phyloP scores from a whole-genome alignment of 176 grass and related monocot species.

The Avena sativa region DNA sequence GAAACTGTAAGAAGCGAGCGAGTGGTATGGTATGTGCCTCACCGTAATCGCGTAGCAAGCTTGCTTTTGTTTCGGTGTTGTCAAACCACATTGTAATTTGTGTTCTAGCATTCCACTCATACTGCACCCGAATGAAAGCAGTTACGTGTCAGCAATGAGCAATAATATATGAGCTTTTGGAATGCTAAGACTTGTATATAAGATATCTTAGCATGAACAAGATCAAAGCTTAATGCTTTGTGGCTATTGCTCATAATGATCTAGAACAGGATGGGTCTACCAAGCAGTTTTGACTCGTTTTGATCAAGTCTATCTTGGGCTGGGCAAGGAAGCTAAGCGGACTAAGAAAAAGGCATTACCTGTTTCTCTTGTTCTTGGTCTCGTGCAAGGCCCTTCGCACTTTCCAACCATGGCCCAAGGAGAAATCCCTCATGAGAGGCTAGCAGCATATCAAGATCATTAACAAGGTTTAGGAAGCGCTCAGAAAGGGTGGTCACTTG shows the following conservation, averaged over 20 bases:
- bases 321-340: background rate
- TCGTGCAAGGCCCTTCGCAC: slow-evolving; percentile 69
- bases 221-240: slow-evolving; percentile 1
- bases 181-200: slow-evolving; percentile 4
- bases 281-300: background rate
- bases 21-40: background rate
- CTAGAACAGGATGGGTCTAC: background rate
- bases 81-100: slow-evolving; percentile 97
- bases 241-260: background rate
- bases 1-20: background rate
- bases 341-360: slow-evolving; percentile 38
- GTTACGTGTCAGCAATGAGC: background rate
- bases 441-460: slow-evolving; percentile 65
- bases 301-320: background rate
- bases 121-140: slow-evolving; percentile 53
- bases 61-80: slow-evolving; percentile 77
- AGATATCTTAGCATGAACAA: background rate
- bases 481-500: slow-evolving; percentile 50
- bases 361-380: slow-evolving; percentile 57
- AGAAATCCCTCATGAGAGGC: slow-evolving; percentile 81
- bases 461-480: slow-evolving; percentile 67
- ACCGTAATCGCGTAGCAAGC: slow-evolving; percentile 83
- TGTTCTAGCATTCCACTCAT: slow-evolving; percentile 95
- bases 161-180: background rate
- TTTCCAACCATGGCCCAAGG: slow-evolving; percentile 84